Conservation (phyloP, 2,329 filamentous ascomycete genomes). For the Aaosphaeria pasadenensis region DNA sequence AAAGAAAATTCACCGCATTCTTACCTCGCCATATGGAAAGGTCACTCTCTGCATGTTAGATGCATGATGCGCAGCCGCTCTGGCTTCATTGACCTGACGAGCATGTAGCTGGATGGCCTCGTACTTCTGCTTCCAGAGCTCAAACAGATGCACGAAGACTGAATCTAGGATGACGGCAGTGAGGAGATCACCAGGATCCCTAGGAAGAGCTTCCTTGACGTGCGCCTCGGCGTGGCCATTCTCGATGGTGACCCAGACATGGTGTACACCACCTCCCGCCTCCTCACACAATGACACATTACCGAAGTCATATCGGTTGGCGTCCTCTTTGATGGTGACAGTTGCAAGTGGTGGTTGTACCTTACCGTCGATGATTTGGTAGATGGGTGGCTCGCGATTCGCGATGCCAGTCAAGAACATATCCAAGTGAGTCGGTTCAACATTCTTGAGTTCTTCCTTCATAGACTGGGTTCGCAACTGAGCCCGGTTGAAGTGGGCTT, state of each 20-base stretch:
- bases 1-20: neutral
- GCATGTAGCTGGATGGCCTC: conserved; percentile 15
- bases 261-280: neutral
- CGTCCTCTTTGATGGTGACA: conserved; percentile 18
- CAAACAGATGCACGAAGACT: conserved; percentile 17
- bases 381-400: conserved; percentile 26
- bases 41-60: conserved; percentile 7
- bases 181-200: conserved; percentile 12
- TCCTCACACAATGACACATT: conserved; percentile 21
- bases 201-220: conserved; percentile 14
- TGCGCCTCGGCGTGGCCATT: conserved; percentile 16
- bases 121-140: conserved; percentile 24
- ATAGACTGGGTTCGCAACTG: conserved; percentile 27
- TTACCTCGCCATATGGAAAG: conserved; percentile 23
- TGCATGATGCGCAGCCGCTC: conserved; percentile 17
- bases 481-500: conserved; percentile 15
- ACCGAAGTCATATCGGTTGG: conserved; percentile 23
- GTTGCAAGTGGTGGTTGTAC: conserved; percentile 17
- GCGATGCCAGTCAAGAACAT: conserved; percentile 21
- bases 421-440: conserved; percentile 21
- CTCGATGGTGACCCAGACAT: conserved; percentile 13
- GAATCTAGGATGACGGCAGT: conserved; percentile 20
- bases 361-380: conserved; percentile 16
- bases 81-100: conserved; percentile 21
- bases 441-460: conserved; percentile 24